Evolutionary conservation across 768 basidiomycete species (phyloP).

Genomic region (Tylopilus sp.): DNA sequence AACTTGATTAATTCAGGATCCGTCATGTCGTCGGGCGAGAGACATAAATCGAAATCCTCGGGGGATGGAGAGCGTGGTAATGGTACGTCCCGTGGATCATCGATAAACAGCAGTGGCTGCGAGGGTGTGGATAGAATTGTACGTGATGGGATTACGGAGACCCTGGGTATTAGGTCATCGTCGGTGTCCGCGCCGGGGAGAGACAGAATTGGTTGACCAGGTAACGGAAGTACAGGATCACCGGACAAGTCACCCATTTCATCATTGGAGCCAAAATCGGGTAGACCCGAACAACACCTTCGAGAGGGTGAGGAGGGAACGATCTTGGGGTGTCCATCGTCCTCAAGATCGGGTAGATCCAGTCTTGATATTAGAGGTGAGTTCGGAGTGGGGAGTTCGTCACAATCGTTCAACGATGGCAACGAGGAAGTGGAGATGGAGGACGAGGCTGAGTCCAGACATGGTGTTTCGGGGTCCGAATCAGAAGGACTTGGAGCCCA

Average conservation of each 20-base stretch:
- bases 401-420: conserved; percentile 23
- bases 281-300: conserved; percentile 25
- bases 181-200: conserved; percentile 44
- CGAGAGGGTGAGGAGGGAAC: conserved; percentile 29
- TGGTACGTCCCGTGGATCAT: conserved; percentile 37
- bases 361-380: conserved; percentile 32
- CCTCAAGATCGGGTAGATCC: conserved; percentile 32
- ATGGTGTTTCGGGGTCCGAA: conserved; percentile 15
- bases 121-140: conserved; percentile 14
- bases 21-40: conserved; percentile 29
- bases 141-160: background rate
- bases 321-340: conserved; percentile 19
- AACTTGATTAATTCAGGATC: conserved; percentile 40
- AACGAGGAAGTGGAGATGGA: conserved; percentile 12
- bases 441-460: background rate
- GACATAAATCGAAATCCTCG: conserved; percentile 38
- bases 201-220: conserved; percentile 31
- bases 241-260: conserved; percentile 17
- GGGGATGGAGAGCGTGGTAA: conserved; percentile 43
- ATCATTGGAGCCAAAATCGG: conserved; percentile 27
- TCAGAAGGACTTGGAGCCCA: conserved; percentile 16
- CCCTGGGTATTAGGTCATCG: conserved; percentile 37
- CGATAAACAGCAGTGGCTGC: conserved; percentile 40
- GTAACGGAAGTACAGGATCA: conserved; percentile 14
- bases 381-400: conserved; percentile 20